Percentiles rank a stretch among this genome's conserved stretches.
phyloP scores from a whole-genome alignment of 2,329 filamentous ascomycete genomes.

The Sclerotinia subarctica region DNA sequence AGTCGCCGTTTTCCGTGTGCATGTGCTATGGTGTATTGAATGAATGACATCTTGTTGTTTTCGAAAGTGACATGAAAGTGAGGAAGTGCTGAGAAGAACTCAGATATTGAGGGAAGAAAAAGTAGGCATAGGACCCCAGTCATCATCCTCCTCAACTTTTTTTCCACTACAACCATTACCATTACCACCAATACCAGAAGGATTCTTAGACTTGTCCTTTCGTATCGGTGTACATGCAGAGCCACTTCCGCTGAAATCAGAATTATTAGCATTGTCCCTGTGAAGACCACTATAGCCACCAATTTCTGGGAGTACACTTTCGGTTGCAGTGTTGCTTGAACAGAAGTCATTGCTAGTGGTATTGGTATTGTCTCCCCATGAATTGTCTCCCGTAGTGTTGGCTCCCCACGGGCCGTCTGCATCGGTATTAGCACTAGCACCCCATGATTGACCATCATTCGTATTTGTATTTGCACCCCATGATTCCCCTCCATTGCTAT shows the following conservation, averaged over 20 bases:
- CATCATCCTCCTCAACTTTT: neutral
- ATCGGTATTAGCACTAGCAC: neutral
- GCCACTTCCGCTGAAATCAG: neutral
- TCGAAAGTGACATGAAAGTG: neutral
- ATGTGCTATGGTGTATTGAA: neutral
- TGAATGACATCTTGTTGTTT: neutral
- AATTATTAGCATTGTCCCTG: neutral
- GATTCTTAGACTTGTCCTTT: neutral
- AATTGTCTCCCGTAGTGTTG: neutral
- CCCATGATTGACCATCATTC: neutral
- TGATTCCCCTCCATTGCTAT: neutral
- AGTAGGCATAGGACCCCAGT: slow-evolving; percentile 6
- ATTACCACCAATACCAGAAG: neutral
- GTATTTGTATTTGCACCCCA: neutral
- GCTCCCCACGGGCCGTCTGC: neutral
- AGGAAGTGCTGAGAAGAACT: neutral
- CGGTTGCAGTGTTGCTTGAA: neutral
- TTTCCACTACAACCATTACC: neutral
- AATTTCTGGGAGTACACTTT: neutral
- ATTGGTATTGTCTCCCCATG: neutral
- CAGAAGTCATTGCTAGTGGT: neutral
- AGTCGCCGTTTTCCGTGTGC: neutral
- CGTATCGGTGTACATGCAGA: neutral
- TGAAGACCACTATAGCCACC: slow-evolving; percentile 1
- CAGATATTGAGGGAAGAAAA: slow-evolving; percentile 4